Conservation (phyloP, 2,329 filamentous ascomycete genomes). For the Truncatella angustata region DNA sequence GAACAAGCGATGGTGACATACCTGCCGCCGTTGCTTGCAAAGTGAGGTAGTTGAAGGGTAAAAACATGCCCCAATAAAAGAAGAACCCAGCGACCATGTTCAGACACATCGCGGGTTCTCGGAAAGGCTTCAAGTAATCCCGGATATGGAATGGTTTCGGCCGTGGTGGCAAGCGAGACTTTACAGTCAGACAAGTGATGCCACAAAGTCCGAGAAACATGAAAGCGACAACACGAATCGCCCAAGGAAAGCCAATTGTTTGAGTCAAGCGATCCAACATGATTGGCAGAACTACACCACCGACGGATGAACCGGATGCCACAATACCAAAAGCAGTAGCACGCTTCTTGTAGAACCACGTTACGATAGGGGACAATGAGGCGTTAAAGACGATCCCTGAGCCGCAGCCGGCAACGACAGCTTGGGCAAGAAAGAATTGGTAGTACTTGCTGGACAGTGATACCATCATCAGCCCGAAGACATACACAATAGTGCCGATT, state of each 20-base stretch:
- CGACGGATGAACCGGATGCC: conserved; percentile 47
- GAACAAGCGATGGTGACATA: background rate
- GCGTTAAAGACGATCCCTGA: conserved; percentile 34
- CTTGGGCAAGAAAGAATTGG: conserved; percentile 43
- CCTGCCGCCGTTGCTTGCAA: background rate
- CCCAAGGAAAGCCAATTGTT: conserved; percentile 40
- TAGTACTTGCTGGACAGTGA: background rate
- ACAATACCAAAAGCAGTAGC: conserved; percentile 47
- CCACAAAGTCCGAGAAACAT: conserved; percentile 31
- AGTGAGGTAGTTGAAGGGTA: background rate
- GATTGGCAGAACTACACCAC: conserved; percentile 56
- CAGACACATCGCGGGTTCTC: conserved; percentile 42
- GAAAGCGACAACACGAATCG: conserved; percentile 35
- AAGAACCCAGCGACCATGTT: conserved; percentile 47
- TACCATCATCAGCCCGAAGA: conserved; percentile 57
- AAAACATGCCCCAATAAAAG: conserved; percentile 29
- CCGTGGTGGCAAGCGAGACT: conserved; percentile 32
- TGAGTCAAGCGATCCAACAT: conserved; percentile 51
- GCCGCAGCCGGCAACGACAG: conserved; percentile 35
- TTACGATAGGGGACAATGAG: conserved; percentile 32
- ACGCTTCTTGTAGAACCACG: conserved; percentile 47
- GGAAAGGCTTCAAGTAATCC: conserved; percentile 46
- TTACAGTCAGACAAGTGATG: conserved; percentile 29
- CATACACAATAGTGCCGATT: conserved; percentile 52
- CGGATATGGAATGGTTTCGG: conserved; percentile 39